These are phyloP conservation scores for Lentinus brumalis DNA, from an alignment of 768 basidiomycete genomes.

Conservation along the genomic window DNA sequence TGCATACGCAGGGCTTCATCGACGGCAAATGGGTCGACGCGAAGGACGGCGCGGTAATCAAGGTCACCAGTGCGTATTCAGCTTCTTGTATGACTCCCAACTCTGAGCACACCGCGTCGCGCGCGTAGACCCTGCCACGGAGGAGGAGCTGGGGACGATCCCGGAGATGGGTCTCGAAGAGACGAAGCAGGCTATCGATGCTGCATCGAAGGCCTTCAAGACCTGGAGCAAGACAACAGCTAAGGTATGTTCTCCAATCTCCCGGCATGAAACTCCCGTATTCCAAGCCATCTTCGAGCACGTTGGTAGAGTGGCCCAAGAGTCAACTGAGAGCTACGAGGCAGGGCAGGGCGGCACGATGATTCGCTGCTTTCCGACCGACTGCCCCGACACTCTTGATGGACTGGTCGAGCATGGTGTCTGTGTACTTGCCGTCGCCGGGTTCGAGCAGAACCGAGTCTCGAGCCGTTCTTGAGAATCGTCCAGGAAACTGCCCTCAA, in stretches of 20 bases:
- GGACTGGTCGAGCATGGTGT: no score
- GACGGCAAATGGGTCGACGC: constrained; percentile 87
- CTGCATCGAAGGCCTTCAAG: constrained; percentile 78
- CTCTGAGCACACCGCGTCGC: not conserved
- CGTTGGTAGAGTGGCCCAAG: no score
- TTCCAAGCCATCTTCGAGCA: not conserved
- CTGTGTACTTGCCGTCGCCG: no score
- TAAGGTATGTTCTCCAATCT: constrained; percentile 52
- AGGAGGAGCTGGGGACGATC: constrained; percentile 77
- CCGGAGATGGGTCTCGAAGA: constrained; percentile 90
- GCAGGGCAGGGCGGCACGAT: no score
- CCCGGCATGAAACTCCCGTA: not conserved
- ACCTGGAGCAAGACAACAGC: constrained; percentile 88
- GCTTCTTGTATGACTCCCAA: not conserved
- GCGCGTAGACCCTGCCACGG: constrained; percentile 80
- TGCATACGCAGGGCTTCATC: constrained; percentile 78
- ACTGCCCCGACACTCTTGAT: no score
- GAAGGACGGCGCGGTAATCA: constrained; percentile 68
- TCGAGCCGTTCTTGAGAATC: no score
- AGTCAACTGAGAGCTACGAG: no score
- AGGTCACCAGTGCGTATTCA: constrained; percentile 68
- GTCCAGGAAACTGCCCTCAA: no score
- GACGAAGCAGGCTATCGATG: constrained; percentile 81
- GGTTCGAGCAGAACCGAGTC: no score
- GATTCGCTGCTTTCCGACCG: no score